phyloP scores from a whole-genome alignment of 2,329 filamentous ascomycete species.

The Coniochaeta hoffmannii region DNA sequence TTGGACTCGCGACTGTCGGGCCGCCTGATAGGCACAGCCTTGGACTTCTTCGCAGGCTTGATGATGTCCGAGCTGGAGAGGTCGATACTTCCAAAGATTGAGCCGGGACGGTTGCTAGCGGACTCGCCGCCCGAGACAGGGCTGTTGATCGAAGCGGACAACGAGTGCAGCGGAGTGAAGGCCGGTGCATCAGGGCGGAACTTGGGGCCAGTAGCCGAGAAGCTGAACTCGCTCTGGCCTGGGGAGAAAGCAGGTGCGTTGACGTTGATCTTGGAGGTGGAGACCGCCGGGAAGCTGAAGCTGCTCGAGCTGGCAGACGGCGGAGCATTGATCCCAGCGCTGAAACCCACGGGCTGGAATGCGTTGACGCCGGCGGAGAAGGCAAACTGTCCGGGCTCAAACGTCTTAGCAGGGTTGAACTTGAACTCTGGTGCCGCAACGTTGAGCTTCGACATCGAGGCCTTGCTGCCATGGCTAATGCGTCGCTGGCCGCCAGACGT shows the following conservation, averaged over 20 bases:
- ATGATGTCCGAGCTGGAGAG: conserved; percentile 53
- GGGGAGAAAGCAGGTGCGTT: conserved; percentile 67
- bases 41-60: conserved; percentile 64
- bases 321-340: conserved; percentile 25
- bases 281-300: conserved; percentile 29
- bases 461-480: conserved; percentile 58
- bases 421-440: conserved; percentile 86
- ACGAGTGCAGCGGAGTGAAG: conserved; percentile 57
- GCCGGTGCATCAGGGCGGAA: conserved; percentile 71
- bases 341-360: conserved; percentile 43
- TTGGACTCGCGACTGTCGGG: conserved; percentile 44
- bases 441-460: conserved; percentile 74
- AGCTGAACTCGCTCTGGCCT: conserved; percentile 56
- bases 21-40: conserved; percentile 73
- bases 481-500: conserved; percentile 29
- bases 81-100: conserved; percentile 66
- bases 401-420: conserved; percentile 53
- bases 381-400: conserved; percentile 42
- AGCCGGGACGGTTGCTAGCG: conserved; percentile 30
- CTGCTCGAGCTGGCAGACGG: conserved; percentile 29
- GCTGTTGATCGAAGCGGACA: conserved; percentile 41
- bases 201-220: conserved; percentile 57
- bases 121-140: conserved; percentile 37
- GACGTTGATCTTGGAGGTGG: conserved; percentile 55
- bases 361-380: conserved; percentile 30